Percentiles rank a stretch among this genome's conserved stretches.
These are phyloP conservation scores for Plasmodium relictum DNA, from an alignment of 169 alveolate species.

Conservation along the genomic window DNA sequence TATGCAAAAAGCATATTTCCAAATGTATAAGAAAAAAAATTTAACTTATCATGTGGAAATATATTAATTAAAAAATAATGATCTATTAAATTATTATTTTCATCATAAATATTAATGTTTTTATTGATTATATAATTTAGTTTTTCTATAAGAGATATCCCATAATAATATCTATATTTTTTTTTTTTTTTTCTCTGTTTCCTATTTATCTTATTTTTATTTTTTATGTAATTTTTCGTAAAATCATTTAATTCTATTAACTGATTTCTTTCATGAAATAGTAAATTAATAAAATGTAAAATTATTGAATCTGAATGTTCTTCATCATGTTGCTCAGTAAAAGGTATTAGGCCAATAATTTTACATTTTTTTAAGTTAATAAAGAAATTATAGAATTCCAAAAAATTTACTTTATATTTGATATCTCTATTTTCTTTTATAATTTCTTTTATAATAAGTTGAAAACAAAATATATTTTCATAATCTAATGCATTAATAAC, in stretches of 20 bases:
- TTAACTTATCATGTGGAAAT: background rate
- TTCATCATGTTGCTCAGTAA: conserved; percentile 8
- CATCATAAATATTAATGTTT: conserved; percentile 9
- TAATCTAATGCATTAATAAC: background rate
- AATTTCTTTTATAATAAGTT: conserved; percentile 12
- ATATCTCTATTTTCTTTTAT: background rate
- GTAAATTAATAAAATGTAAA: background rate
- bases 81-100: conserved; percentile 13
- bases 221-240: conserved; percentile 27
- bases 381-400: conserved; percentile 17
- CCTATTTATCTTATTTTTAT: background rate
- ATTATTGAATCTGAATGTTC: background rate
- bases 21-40: background rate
- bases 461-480: conserved; percentile 6
- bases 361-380: background rate
- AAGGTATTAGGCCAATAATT: conserved; percentile 15
- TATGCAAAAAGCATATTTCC: conserved; percentile 15
- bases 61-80: background rate
- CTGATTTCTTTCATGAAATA: background rate
- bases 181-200: background rate
- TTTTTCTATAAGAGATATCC: conserved; percentile 1
- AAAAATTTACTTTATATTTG: conserved; percentile 12
- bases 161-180: conserved; percentile 5
- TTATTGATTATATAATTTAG: conserved; percentile 12
- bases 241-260: conserved; percentile 7